Evolutionary conservation across 352 stramenopile genomes (phyloP).

Genomic region (Phytopythium aichiense): DNA sequence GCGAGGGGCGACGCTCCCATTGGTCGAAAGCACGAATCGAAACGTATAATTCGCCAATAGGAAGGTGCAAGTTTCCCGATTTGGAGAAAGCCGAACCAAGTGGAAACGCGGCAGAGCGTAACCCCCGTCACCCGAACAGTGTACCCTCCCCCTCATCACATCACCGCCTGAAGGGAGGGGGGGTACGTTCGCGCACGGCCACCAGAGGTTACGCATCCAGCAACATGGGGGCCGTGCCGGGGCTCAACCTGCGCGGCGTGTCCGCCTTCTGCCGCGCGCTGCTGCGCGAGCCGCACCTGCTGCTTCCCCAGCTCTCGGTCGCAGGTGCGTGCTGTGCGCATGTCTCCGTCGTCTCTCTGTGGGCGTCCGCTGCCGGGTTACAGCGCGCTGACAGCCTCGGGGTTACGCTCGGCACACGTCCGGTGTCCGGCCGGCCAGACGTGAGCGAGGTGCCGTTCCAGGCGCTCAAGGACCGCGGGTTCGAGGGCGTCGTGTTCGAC

Average conservation of each 20-base stretch:
- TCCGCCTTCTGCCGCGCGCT: conserved; percentile 78
- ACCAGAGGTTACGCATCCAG: neutral
- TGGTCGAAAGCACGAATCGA: conserved; percentile 3
- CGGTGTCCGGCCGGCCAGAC: conserved; percentile 22
- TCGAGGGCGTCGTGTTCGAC: conserved; percentile 95
- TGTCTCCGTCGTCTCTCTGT: too few species aligned
- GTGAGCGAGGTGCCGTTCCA: conserved; percentile 83
- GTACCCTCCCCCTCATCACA: too few species aligned
- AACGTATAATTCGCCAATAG: conserved; percentile 17
- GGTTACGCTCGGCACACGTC: neutral
- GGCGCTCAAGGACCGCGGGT: conserved; percentile 70
- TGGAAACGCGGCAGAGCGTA: too few species aligned
- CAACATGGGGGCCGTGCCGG: conserved; percentile 35
- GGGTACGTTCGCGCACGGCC: too few species aligned
- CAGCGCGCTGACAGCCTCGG: neutral
- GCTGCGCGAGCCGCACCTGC: conserved; percentile 59
- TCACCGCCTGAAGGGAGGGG: too few species aligned
- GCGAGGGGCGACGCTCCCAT: neutral
- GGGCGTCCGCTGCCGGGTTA: too few species aligned
- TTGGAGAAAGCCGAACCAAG: neutral
- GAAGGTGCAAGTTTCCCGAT: neutral
- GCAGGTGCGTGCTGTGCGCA: conserved; percentile 30
- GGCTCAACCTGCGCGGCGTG: conserved; percentile 76
- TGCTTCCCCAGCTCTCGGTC: conserved; percentile 82
- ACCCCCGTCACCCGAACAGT: too few species aligned